Base-by-base conservation (phyloP, 164 flowering plant genomes). In the Vitis vinifera region DNA sequence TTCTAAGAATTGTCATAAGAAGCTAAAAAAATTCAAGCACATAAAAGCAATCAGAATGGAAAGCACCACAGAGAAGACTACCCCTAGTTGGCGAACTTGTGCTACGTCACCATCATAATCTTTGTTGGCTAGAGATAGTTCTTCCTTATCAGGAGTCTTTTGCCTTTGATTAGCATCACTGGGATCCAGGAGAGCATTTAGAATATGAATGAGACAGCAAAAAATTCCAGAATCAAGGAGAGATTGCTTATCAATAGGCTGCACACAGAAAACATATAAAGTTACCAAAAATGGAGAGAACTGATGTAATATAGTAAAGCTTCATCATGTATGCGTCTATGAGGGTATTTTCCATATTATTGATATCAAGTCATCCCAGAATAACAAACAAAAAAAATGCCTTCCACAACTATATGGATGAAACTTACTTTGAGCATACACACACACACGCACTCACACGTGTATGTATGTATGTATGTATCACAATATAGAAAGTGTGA, bases 211-310 rank as follows among this genome's bases (percentile, higher is more conserved):
- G 69, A 96, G 97, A 78, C 97, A 93, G 87, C 99, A 89, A 8
- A 96, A 81, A 56, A 96, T 96, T 68, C 98, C 99, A 77, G 99
- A 93, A 82, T 93, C 98, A 65, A 96, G 87, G 66, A 96, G 93
- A 73, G 97, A 91, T 79, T 96, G 98, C 70, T 92, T 96, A 77
- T 93, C 99, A 74, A 89, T 79, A 49, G 97, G 91, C 99, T 96
- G 96, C 77, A 56, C 67, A 68, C 50, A 63, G 72, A 8, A 59
- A 73, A 63, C 52, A 62, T 37, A 49, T 4, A 19, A 29, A n/a
- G 19, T 27, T 13, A 9, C 47, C 3, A 59, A 16, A 9, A 61
- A n/a, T 64, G 19, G 13, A 27, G 29, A 16, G 29, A 48, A 15
- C 44, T 37, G 44, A 37, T 37, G 44, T 37, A 3, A 37, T 37